Conservation (phyloP, 805 yeast species). For the Saturnispora saitoi region DNA sequence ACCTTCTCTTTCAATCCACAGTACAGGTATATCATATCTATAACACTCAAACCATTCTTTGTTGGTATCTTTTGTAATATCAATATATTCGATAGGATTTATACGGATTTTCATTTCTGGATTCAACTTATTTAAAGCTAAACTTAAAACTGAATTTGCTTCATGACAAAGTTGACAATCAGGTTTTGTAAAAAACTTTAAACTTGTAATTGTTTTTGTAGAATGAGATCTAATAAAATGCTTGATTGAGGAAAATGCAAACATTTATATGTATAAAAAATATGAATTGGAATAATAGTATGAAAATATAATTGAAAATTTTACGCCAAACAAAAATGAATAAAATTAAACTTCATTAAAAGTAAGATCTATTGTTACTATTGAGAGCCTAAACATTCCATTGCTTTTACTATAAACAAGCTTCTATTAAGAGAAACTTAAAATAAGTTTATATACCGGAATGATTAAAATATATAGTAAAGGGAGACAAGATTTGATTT, state of each 20-base stretch:
- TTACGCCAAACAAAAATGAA: background rate
- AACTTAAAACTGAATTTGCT: constrained; percentile 44
- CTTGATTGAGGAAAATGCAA: background rate
- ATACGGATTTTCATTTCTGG: constrained; percentile 20
- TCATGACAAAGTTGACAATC: constrained; percentile 63
- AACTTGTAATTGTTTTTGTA: constrained; percentile 12
- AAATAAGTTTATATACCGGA: background rate
- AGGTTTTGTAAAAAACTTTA: constrained; percentile 61
- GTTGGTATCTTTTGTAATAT: constrained; percentile 53
- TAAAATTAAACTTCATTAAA: too few species aligned
- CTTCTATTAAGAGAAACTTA: background rate
- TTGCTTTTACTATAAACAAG: background rate
- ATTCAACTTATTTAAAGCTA: constrained; percentile 29
- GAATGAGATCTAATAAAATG: constrained; percentile 1
- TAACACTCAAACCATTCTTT: constrained; percentile 61
- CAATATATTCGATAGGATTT: constrained; percentile 36
- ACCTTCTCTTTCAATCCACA: constrained; percentile 51
- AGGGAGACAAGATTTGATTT: constrained; percentile 5
- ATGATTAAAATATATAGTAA: constrained; percentile 5
- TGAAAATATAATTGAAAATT: background rate
- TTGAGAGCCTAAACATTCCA: background rate
- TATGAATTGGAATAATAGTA: background rate
- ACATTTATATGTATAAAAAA: background rate
- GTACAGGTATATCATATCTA: constrained; percentile 69
- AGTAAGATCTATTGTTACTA: background rate